Base-by-base conservation (phyloP, 176 grass and related monocot genomes). In the Thinopyrum elongatum region DNA sequence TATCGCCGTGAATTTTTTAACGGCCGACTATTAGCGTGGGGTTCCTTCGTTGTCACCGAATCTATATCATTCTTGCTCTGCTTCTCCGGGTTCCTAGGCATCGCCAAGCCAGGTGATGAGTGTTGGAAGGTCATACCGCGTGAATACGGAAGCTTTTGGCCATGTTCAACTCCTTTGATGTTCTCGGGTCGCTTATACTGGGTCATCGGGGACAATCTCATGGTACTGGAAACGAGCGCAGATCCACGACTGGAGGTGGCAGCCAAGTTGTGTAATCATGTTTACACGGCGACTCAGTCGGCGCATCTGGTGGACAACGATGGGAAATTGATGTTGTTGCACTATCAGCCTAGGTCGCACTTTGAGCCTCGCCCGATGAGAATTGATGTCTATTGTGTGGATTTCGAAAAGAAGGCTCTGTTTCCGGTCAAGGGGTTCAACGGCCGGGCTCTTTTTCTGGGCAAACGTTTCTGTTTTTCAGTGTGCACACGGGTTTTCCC, bases 101-200 rank as follows among this genome's bases (percentile, higher is more conserved):
- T 51, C 15, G 47, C 47, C 47, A 15, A 51, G 47, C 15, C 15
- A 15, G 47, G 47, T 0, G 47, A 51, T 0, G 47, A 17, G 47
- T 51, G 4, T 17, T 51, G 47, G 47, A 51, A 51, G 47, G 47
- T 17, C 13, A 51, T 51, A 51, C 47, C 47, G 11, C 47, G 0
- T 0, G 47, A 44, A 44, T 44, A 44, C 41, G 3, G 11, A 44
- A 13, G 10, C 10, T 67, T 3, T 3, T 44, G 30, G 30, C 65
- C 30, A 9, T 1, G 3, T 35, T 17, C 16, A 21, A 35, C 65
- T 19, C 16, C 46, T 16, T 49, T 35, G 15, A 21, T 10, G 30
- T 84, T 74, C 17, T 36, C 13, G 7, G 82, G 70, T 19, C 26
- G 70, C 36, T 64, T 84, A 70, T 84, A 84, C 12, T 42, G 27